phyloP scores from a whole-genome alignment of 495 filamentous ascomycete genomes.

The Penicillium coprophilum region DNA sequence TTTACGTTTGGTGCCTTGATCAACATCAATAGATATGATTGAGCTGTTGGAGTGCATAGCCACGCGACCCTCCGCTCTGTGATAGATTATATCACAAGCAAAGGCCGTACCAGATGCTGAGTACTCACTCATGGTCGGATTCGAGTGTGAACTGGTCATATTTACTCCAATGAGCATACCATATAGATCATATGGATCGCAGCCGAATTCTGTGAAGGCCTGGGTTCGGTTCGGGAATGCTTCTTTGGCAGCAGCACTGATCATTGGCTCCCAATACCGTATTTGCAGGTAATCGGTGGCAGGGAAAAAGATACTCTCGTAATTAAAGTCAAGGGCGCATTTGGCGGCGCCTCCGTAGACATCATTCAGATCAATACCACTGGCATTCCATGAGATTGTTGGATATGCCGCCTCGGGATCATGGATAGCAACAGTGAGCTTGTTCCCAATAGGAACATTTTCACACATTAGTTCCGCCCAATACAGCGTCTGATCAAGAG shows the following conservation, averaged over 20 bases:
- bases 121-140: conserved; percentile 17
- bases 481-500: conserved; percentile 40
- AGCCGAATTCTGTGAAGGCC: conserved; percentile 33
- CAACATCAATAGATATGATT: conserved; percentile 30
- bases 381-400: conserved; percentile 34
- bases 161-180: conserved; percentile 41
- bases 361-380: conserved; percentile 26
- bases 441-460: conserved; percentile 22
- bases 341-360: conserved; percentile 13
- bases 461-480: conserved; percentile 36
- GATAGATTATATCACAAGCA: conserved; percentile 39
- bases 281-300: conserved; percentile 39
- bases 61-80: conserved; percentile 32
- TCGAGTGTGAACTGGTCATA: conserved; percentile 19
- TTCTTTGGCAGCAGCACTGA: conserved; percentile 14
- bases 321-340: conserved; percentile 37
- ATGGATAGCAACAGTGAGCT: conserved; percentile 27
- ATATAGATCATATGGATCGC: conserved; percentile 39
- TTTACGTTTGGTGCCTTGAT: conserved; percentile 18
- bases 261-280: conserved; percentile 43
- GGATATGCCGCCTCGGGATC: conserved; percentile 19
- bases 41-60: conserved; percentile 46
- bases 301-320: conserved; percentile 34
- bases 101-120: conserved; percentile 34
- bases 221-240: conserved; percentile 18